Evolutionary conservation across 495 filamentous ascomycete genomes (phyloP), one percentile per base, ranked within the genome.

Genomic region (Pseudomonodictys pantanalensis): DNA sequence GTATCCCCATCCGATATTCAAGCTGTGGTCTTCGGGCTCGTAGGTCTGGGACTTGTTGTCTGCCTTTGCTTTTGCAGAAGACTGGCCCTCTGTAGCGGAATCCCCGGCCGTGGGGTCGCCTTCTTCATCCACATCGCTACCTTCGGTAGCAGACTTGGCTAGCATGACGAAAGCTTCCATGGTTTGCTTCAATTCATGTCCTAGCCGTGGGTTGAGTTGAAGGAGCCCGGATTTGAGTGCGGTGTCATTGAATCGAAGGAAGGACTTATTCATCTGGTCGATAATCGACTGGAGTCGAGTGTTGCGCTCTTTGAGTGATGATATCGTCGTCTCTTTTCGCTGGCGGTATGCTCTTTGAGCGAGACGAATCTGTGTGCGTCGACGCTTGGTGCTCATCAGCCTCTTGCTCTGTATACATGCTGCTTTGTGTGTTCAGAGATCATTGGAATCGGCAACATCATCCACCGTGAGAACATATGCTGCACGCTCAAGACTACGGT

Each of bases 261-360:
- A 91, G 0, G 83, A 79, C 49, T 79, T 83, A 70, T 84, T 86
- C 83, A 95, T 88, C 56, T 87, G 81, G 61, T 86, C 82, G 57
- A 91, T 85, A 2, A 82, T 78, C 4, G 76, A 74, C 53, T 86
- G 82, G 23, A 95, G 77, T 28, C 81, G 78, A 25, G 83, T 71
- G 23, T 91, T 87, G 49, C 82, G 79, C 32, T 78, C 77, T 57
- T 88, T 86, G 6, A 93, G 76, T 1, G 84, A 82, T n/a, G 81
- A 79, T 47, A 95, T 89, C 2, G 86, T 88, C 22, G 81, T 87
- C 68, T 95, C 89, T 68, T 93, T 92, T 15, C 90, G 84, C 61
- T 88, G 83, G 9, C 90, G 84, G 66, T 95, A 95, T 1, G 90
- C 89, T 29, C 90, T 79, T 68, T 95, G 90, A 9, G 90, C 90